A percentile compares a stretch with the other conserved stretches of the same genome.
phyloP scores from a whole-genome alignment of 352 stramenopile genomes.

The Phytophthora cryptogea region DNA sequence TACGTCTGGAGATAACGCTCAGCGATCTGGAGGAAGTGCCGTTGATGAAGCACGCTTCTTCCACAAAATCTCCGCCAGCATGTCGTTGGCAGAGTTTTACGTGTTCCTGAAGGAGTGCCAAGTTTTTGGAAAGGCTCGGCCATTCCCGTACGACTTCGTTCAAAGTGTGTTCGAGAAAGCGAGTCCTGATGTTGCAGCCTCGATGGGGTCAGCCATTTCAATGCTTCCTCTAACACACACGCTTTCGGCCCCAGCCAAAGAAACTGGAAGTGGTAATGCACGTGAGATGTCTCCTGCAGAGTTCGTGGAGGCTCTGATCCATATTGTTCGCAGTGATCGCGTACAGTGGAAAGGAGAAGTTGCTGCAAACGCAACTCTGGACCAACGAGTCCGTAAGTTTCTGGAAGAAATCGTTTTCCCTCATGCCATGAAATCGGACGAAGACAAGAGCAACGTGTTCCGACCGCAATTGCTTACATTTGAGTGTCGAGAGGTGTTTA shows the following conservation, averaged over 20 bases:
- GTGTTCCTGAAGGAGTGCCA: slow-evolving; percentile 70
- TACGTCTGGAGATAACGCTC: background rate
- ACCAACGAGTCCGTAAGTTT: slow-evolving; percentile 48
- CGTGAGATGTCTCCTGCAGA: slow-evolving; percentile 67
- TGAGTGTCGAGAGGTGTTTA: slow-evolving; percentile 60
- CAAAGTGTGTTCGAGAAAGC: slow-evolving; percentile 60
- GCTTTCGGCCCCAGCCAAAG: slow-evolving; percentile 23
- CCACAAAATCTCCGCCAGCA: slow-evolving; percentile 62
- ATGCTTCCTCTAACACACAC: slow-evolving; percentile 26
- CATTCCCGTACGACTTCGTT: slow-evolving; percentile 68
- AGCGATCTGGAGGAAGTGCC: slow-evolving; percentile 6
- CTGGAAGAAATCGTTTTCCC: slow-evolving; percentile 60
- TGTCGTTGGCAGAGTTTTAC: slow-evolving; percentile 72
- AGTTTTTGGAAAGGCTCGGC: slow-evolving; percentile 50
- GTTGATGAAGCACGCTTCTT: slow-evolving; percentile 65
- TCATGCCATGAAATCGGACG: slow-evolving; percentile 49
- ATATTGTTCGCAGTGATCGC: slow-evolving; percentile 51
- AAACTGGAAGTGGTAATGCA: background rate
- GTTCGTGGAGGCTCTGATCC: slow-evolving; percentile 69
- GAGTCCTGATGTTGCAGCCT: slow-evolving; percentile 42
- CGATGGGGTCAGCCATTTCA: slow-evolving; percentile 25
- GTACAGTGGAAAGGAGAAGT: slow-evolving; percentile 21
- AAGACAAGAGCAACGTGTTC: slow-evolving; percentile 57
- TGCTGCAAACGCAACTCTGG: slow-evolving; percentile 22
- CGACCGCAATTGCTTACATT: slow-evolving; percentile 46